Evolutionary conservation across 179 eudicot genomes (phyloP), one percentile per base, ranked within the genome.

Genomic region (Spinacia oleracea): DNA sequence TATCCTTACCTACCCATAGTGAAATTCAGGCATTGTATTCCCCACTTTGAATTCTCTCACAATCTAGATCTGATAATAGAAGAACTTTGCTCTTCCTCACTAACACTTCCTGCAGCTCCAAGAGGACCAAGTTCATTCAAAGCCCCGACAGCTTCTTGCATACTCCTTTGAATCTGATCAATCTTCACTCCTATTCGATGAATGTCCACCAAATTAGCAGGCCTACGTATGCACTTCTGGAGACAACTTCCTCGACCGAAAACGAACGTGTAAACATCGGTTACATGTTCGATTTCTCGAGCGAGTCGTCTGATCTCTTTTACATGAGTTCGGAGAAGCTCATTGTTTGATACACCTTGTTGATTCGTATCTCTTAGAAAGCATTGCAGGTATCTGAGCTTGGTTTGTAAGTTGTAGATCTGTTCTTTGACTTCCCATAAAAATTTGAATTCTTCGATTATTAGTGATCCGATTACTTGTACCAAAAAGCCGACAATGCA

Each of bases 21-120:
- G 35, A 25, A 60, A 60, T 11, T 27, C 7, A 27, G 35, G 12
- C 63, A 35, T 18, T 69, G 5, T 69, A 9, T 38, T 3, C 10
- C 9, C 21, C 32, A 35, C 53, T 1, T 34, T 0, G 21, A n/a
- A n/a, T n/a, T n/a, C 40, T 35, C 40, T 79, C 78, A 79, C 73
- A 79, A 48, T 31, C 72, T 73, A n/a, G 82, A 79, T 79, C 78
- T 79, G 21, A 79, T 50, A 10, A 12, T 32, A 29, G 45, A 50
- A 50, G 78, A 51, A 66, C 38, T 45, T 5, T 48, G 40, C 2
- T 68, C 67, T 18, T 74, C 72, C 11, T 63, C 35, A 20, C 9
- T 46, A 5, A 60, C 14, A 9, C 48, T 34, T 5, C 71, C 12
- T 2, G 32, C 25, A 43, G 27, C 27, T 16, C 48, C 71, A 48